Evolutionary conservation across 148 eudicot species (phyloP), one percentile per base, ranked within the genome.

Genomic region (Camellia sinensis): DNA sequence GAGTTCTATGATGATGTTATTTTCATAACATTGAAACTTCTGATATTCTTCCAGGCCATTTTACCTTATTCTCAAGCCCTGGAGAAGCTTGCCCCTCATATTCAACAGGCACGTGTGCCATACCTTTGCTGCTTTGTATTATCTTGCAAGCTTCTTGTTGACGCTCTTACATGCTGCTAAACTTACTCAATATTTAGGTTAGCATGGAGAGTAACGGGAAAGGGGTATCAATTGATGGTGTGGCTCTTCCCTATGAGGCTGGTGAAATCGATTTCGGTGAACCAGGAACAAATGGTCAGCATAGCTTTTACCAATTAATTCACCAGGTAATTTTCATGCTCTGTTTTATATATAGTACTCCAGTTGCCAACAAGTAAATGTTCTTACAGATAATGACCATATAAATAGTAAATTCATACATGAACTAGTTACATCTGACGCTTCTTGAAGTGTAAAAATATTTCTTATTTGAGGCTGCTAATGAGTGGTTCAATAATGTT

Each of bases 141-240:
- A n/a, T 60, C 57, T 54, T 75, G 8, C 9, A 61, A 62, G 44
- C 73, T 67, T 64, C 82, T 19, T 67, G 10, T 41, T 76, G 62
- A 52, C 76, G 29, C 53, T 74, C 52, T 77, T 71, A 77, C 62
- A 66, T 60, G 50, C 2, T 80, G n/a, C 29, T 19, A 71, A 75
- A 59, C 84, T 75, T 57, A 64, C 56, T 74, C 74, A 40, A 19
- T 60, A 52, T 79, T 59, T 84, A 96, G 98, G 98, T 96, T 67
- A 96, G 99, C 88, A 96, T 96, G 99, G 99, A 96, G 81, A 96
- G 99, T 87, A 96, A 96, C 79, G 99, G 99, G 63, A 96, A 96
- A 84, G 97, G 99, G 53, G 99, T 96, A 54, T 93, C 99, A 73
- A 93, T 96, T 76, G 97, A 92, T 83, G 99, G 98, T 45, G 90